Base-by-base conservation (phyloP, 208 protist species). In the Acanthamoeba triangularis region DNA sequence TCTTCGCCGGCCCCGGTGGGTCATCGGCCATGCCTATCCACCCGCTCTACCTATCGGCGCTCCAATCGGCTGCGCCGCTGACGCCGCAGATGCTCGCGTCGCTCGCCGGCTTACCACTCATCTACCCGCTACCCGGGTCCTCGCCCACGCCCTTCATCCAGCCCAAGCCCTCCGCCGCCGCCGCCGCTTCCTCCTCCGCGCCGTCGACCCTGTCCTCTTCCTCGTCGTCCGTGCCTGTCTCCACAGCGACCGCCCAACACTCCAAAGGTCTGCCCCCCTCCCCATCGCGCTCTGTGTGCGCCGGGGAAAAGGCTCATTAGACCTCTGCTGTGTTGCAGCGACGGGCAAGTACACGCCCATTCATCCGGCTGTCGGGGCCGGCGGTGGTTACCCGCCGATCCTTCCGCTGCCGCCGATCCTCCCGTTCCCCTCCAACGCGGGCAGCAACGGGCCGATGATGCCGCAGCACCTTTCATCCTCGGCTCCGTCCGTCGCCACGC, bases 381-480 rank as follows among this genome's bases (percentile, higher is more conserved):
- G 8, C 54, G 37, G 28, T 20, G 49, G 69, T 35, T 78, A 49
- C 23, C 37, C 69, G 33, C 69, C n/a, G 4, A 78, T 87, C 30
- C 49, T 87, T 4, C 78, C 78, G 23, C 78, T 87, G 4, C 78
- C 78, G 47, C 47, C 78, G 30, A 87, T 87, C 10, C 47, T 87
- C 10, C 78, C 78, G 7, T 87, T 87, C n/a, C 78, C 78, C 3
- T 76, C 67, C 23, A 76, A 7, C 28, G 78, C 78, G 7, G 37
- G 47, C n/a, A 49, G 69, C 37, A 78, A 87, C 47, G 23, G 78
- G 47, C 33, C 49, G 16, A 35, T 5, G 18, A 78, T 49, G 25
- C 69, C 69, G 35, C 78, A 87, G 49, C 78, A 87, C 47, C 78
- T 87, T 1, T 63, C 78, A 33, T 59, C 28, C 2, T 87, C 78